Conservation (phyloP, 345 rosid species). For the Schrenkiella parvula region DNA sequence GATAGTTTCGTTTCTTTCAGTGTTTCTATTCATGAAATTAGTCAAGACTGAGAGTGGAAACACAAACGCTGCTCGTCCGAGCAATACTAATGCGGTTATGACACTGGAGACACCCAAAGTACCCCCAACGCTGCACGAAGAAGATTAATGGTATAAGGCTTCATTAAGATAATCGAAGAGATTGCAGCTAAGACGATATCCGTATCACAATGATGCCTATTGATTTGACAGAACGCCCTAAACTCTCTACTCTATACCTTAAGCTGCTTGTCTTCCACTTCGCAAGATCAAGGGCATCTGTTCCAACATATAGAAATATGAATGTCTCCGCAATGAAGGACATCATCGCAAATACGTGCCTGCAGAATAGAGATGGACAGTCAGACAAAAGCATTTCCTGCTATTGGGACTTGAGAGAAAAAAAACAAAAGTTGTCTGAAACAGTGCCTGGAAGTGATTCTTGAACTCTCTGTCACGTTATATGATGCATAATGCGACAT, state of each 20-base stretch:
- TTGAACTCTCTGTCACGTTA: conserved; percentile 67
- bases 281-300: conserved; percentile 84
- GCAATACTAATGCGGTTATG: conserved; percentile 48
- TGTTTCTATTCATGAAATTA: conserved; percentile 52
- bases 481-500: conserved; percentile 90
- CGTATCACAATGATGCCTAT: not conserved
- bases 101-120: conserved; percentile 48
- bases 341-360: conserved; percentile 86
- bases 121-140: conserved; percentile 46
- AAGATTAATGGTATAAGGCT: not conserved
- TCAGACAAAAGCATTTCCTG: not conserved
- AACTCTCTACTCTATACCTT: conserved; percentile 40
- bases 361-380: conserved; percentile 22
- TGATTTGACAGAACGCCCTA: not conserved
- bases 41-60: conserved; percentile 68
- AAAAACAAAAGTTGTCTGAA: not conserved
- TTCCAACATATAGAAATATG: conserved; percentile 87
- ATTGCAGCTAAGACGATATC: not conserved
- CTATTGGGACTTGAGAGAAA: not conserved
- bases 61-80: conserved; percentile 83
- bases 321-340: conserved; percentile 85
- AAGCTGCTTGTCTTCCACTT: conserved; percentile 74
- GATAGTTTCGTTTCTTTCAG: conserved; percentile 42
- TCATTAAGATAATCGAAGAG: not conserved
- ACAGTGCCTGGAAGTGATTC: conserved; percentile 71